Evolutionary conservation across 2,329 filamentous ascomycete genomes (phyloP), one percentile per base, ranked within the genome.

Genomic region (Colletotrichum truncatum): DNA sequence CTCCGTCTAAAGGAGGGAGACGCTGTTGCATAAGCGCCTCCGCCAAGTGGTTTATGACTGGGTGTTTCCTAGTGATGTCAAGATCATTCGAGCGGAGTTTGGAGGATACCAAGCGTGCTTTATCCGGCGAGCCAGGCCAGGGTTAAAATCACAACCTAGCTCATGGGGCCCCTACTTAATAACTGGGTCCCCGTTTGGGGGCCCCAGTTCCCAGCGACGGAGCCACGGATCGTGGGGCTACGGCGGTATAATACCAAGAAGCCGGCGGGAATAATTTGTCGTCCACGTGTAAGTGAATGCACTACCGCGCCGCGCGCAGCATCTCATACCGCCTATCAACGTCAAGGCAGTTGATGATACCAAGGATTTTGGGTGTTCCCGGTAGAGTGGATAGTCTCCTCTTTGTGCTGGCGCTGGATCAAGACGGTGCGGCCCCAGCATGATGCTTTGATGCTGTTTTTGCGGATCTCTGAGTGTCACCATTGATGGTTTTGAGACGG

Each of bases 41-140:
- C 46, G 55, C 46, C 60, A 61, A 60, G 48, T 39, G 26, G 46
- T 23, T 56, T 51, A 25, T 46, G 43, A 28, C 49, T 51, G 28
- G 51, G 57, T 34, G 49, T 18, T 21, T 66, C 57, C 51, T 26
- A 32, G 57, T 63, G 57, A 63, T 66, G 63, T 66, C 57, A 66
- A 66, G 32, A 63, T 56, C 57, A 62, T 34, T 56, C 51, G 34
- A 55, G 57, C 57, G 57, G 57, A 56, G 63, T 63, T 65, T 28
- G 32, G 28, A 36, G 57, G 26, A 52, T 36, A 59, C 9, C 34
- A 36, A 41, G 21, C 39, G 57, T 55, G 41, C 57, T 55, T 46
- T 51, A 66, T 51, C 57, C 51, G 56, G 21, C 26, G 39, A 56
- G 52, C 38, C 18, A 45, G 38, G 52, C 23, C 38, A 30, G 39